A percentile compares a stretch with the other conserved stretches of the same genome.
phyloP scores from a whole-genome alignment of 2,329 filamentous ascomycete species.

The Phaeosphaeriaceae sp. region DNA sequence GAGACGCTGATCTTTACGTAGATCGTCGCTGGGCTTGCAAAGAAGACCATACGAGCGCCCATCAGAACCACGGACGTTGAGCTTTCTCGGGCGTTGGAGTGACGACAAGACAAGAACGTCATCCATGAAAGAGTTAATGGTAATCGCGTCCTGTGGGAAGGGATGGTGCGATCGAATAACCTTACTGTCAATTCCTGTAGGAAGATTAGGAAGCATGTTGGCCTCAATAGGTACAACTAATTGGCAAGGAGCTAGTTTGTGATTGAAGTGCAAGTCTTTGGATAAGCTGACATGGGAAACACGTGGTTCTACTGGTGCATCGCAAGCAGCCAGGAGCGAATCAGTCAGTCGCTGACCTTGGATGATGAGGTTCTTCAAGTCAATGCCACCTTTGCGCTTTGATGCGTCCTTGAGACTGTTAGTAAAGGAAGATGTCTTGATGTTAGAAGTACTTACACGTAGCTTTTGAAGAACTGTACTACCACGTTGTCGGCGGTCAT shows the following conservation, averaged over 20 bases:
- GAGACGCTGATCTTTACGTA: slow-evolving; percentile 94
- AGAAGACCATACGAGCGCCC: slow-evolving; percentile 87
- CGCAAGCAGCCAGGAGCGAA: slow-evolving; percentile 80
- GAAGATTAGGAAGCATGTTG: slow-evolving; percentile 82
- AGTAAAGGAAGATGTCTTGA: slow-evolving; percentile 28
- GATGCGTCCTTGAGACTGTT: slow-evolving; percentile 55
- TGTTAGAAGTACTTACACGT: slow-evolving; percentile 32
- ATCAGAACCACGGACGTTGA: slow-evolving; percentile 87
- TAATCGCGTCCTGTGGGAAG: slow-evolving; percentile 85
- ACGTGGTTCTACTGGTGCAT: slow-evolving; percentile 76
- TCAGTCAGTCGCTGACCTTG: slow-evolving; percentile 84
- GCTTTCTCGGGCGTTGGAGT: slow-evolving; percentile 87
- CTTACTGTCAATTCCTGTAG: slow-evolving; percentile 71
- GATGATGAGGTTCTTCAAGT: slow-evolving; percentile 74
- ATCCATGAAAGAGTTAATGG: slow-evolving; percentile 80
- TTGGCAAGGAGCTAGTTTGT: slow-evolving; percentile 79
- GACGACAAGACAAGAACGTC: slow-evolving; percentile 91
- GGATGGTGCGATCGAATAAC: slow-evolving; percentile 76
- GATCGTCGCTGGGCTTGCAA: slow-evolving; percentile 97
- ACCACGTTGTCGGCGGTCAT: slow-evolving; percentile 68
- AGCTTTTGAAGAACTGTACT: slow-evolving; percentile 50
- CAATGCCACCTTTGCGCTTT: slow-evolving; percentile 62
- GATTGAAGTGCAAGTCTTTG: slow-evolving; percentile 81
- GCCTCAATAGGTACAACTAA: slow-evolving; percentile 89
- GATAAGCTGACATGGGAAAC: slow-evolving; percentile 75